A percentile compares a stretch with the other conserved stretches of the same genome.
phyloP scores from a whole-genome alignment of 768 basidiomycete species.

The Lactarius hengduanensis region DNA sequence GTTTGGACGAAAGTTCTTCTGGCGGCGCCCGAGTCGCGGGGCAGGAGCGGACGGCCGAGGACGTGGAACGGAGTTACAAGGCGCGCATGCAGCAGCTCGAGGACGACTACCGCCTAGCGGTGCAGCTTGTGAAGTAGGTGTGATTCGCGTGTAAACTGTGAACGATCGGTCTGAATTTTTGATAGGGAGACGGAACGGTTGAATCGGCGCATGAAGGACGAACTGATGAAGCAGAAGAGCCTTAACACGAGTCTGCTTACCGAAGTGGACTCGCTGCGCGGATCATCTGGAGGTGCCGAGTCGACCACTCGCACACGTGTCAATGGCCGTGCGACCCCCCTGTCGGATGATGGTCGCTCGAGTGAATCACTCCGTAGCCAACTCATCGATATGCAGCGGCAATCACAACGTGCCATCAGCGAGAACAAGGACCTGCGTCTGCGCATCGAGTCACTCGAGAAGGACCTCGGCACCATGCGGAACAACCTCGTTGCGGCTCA shows the following conservation, averaged over 20 bases:
- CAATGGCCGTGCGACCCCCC: constrained; percentile 79
- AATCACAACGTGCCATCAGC: constrained; percentile 62
- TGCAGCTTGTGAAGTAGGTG: constrained; percentile 93
- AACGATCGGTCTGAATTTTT: constrained; percentile 25
- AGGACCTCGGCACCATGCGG: constrained; percentile 68
- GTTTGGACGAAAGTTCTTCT: constrained; percentile 34
- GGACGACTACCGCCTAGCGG: constrained; percentile 93
- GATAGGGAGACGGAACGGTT: constrained; percentile 94
- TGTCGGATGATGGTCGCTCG: constrained; percentile 60
- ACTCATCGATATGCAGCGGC: constrained; percentile 75
- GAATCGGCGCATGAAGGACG: constrained; percentile 95
- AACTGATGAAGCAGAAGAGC: constrained; percentile 86
- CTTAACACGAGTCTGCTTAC: constrained; percentile 75
- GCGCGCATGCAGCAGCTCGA: constrained; percentile 85
- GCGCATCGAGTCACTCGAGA: constrained; percentile 71
- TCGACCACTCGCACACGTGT: constrained; percentile 49
- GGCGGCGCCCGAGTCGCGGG: constrained; percentile 54
- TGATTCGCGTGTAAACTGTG: constrained; percentile 29
- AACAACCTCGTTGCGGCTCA: constrained; percentile 70
- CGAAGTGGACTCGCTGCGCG: constrained; percentile 76
- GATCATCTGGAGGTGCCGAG: constrained; percentile 50
- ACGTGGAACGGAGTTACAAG: constrained; percentile 76
- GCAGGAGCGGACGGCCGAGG: constrained; percentile 74
- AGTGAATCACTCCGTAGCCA: constrained; percentile 64
- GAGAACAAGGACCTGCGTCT: constrained; percentile 77